Conservation (phyloP, 176 grass and related monocot species). For the Eremochloa ophiuroides region DNA sequence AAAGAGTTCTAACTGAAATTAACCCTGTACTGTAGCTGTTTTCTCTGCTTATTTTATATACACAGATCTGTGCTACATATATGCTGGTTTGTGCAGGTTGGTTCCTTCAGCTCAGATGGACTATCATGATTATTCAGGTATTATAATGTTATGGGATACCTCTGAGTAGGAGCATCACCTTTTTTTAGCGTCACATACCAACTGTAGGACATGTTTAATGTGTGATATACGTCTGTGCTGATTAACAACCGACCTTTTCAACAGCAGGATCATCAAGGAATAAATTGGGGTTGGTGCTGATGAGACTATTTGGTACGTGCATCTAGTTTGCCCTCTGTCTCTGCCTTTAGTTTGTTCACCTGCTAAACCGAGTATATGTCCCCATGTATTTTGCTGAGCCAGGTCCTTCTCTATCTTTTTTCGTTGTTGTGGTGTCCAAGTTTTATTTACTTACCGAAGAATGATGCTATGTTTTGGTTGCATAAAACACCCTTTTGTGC, state of each 20-base stretch:
- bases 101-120: not conserved
- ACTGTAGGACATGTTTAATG: not conserved
- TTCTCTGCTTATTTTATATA: not conserved
- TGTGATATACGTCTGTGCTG: no score
- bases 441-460: not conserved
- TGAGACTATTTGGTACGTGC: not conserved
- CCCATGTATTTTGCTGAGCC: not conserved
- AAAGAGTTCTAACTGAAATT: not conserved
- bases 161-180: not conserved
- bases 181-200: not conserved
- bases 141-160: not conserved
- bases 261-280: not conserved
- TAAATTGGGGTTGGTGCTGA: not conserved
- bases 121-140: not conserved
- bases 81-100: not conserved
- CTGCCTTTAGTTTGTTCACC: not conserved
- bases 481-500: not conserved
- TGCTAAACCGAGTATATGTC: not conserved
- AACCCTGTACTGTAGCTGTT: not conserved
- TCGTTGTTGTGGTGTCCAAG: not conserved
- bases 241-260: not conserved
- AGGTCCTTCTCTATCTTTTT: no score
- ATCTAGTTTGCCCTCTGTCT: not conserved
- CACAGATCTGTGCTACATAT: not conserved
- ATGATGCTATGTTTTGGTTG: not conserved